A percentile compares a stretch with the other conserved stretches of the same genome.
These are phyloP conservation scores for Chamaecyparis obtusa DNA, from an alignment of 75 land plant species.

Conservation along the genomic window DNA sequence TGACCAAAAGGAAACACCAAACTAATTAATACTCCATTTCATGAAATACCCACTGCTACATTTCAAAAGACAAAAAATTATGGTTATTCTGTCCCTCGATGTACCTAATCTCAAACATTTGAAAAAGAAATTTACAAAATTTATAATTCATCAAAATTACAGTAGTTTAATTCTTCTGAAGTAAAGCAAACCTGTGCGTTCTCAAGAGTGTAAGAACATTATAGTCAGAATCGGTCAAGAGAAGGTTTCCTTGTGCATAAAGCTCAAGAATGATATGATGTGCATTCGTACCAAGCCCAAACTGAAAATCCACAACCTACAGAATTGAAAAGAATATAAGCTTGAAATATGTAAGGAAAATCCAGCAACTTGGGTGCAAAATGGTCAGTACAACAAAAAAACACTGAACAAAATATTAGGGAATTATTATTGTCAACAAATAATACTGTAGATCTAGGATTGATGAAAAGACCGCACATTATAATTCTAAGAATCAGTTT, in stretches of 20 bases:
- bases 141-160: neutral
- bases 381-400: neutral
- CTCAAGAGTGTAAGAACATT: constrained; percentile 89
- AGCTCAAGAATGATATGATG: constrained; percentile 91
- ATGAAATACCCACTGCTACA: too few relatives aligned
- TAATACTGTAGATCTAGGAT: neutral
- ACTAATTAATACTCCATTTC: neutral
- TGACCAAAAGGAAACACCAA: neutral
- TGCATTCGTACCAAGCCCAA: constrained; percentile 84
- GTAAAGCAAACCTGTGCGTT: constrained; percentile 76
- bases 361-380: neutral
- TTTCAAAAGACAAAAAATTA: neutral
- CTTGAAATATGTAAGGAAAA: constrained; percentile 2
- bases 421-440: neutral
- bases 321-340: constrained; percentile 1
- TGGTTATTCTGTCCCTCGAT: neutral
- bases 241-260: constrained; percentile 91
- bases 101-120: neutral
- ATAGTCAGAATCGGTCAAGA: constrained; percentile 79
- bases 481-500: neutral
- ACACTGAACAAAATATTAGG: neutral
- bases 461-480: neutral
- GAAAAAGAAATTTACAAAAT: neutral
- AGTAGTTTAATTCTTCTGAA: neutral
- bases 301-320: constrained; percentile 88